Evolutionary conservation across 148 eudicot genomes (phyloP).

Genomic region (Agrostemma githago): DNA sequence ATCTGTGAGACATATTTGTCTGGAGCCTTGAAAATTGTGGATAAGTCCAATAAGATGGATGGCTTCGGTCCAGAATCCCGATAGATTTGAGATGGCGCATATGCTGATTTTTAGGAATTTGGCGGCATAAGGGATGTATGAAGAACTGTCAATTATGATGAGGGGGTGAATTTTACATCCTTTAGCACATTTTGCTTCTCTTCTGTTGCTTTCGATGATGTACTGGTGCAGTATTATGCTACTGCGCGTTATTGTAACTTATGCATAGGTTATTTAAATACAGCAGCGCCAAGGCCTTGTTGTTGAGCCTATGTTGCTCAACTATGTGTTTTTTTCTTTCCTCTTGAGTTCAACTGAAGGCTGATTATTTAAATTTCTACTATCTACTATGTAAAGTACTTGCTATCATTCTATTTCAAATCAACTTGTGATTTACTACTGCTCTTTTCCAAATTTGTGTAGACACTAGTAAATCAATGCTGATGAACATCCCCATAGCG

Average conservation of each 20-base stretch:
- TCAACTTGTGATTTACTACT: neutral
- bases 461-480: constrained; percentile 98
- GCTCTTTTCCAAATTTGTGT: constrained; percentile 23
- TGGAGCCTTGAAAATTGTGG: neutral
- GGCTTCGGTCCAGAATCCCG: neutral
- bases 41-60: neutral
- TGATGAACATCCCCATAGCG: constrained; percentile 94
- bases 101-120: neutral
- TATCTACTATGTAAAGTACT: neutral
- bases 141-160: neutral
- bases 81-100: neutral
- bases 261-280: neutral
- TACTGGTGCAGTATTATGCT: neutral
- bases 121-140: neutral
- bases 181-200: neutral
- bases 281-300: neutral
- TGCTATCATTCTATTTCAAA: neutral
- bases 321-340: neutral
- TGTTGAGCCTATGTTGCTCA: neutral
- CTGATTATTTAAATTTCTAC: neutral
- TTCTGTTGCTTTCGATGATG: neutral
- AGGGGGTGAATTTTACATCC: neutral
- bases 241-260: neutral
- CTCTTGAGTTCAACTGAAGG: neutral
- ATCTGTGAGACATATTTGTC: neutral